phyloP scores from a whole-genome alignment of 176 grass and related monocot species.

The Alloteropsis semialata region DNA sequence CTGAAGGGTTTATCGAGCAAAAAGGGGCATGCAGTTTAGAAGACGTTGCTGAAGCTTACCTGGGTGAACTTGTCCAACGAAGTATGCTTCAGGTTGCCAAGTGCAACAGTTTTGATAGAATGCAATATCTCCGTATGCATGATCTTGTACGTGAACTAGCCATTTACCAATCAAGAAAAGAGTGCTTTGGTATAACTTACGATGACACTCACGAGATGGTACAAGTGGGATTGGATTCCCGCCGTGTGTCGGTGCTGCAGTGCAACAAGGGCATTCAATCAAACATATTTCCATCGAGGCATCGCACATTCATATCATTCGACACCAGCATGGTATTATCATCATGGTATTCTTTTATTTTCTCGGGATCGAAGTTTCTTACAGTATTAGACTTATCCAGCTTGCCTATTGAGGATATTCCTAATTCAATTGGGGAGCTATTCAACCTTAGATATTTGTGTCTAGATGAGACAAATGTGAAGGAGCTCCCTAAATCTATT shows the following conservation, averaged over 20 bases:
- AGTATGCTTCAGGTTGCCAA: constrained; percentile 47
- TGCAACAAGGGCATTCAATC: neutral
- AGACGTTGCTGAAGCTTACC: constrained; percentile 49
- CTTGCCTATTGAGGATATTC: constrained; percentile 19
- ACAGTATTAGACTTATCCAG: constrained; percentile 35
- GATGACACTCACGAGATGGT: neutral
- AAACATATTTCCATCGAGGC: neutral
- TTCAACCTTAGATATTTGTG: constrained; percentile 55
- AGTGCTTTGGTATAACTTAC: constrained; percentile 20
- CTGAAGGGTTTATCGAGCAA: constrained; percentile 52
- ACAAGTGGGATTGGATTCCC: neutral
- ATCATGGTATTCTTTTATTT: constrained; percentile 10
- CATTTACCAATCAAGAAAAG: constrained; percentile 2
- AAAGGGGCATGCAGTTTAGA: constrained; percentile 43
- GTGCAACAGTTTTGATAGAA: constrained; percentile 35
- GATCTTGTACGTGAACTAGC: constrained; percentile 48
- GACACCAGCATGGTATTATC: neutral
- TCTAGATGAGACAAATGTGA: constrained; percentile 34
- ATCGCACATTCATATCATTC: constrained; percentile 44
- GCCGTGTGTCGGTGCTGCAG: constrained; percentile 15
- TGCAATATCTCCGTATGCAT: constrained; percentile 41
- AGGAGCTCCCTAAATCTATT: constrained; percentile 45
- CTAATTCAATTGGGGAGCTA: constrained; percentile 25
- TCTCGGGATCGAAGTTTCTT: constrained; percentile 24
- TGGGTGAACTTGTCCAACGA: constrained; percentile 23